These are phyloP conservation scores for Raphanus sativus DNA, from an alignment of 345 rosid genomes.

Conservation along the genomic window DNA sequence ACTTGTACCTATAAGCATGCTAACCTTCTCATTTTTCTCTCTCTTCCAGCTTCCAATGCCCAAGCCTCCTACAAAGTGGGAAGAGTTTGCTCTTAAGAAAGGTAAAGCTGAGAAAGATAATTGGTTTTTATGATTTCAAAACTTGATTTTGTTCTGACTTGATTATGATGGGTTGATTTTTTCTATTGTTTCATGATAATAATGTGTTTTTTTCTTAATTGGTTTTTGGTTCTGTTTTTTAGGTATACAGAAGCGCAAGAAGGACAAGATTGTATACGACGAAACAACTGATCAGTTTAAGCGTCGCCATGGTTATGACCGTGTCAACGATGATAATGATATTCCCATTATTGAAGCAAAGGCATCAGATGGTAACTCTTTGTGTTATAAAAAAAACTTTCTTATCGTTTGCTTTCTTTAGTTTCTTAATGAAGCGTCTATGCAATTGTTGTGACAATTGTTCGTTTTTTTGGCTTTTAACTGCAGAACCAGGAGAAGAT, in stretches of 20 bases:
- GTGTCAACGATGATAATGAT: conserved; percentile 86
- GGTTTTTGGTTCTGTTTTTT: conserved; percentile 29
- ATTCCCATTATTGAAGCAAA: conserved; percentile 90
- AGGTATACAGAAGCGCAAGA: conserved; percentile 87
- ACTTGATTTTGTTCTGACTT: conserved; percentile 6
- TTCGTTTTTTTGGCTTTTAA: background rate
- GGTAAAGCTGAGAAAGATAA: conserved; percentile 39
- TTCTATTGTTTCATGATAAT: background rate
- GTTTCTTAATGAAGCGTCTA: background rate
- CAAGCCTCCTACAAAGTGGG: conserved; percentile 45
- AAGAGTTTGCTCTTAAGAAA: conserved; percentile 44
- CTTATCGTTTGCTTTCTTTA: background rate
- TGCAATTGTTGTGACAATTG: background rate
- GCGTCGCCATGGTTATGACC: conserved; percentile 87
- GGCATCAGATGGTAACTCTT: conserved; percentile 79
- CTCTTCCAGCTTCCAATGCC: conserved; percentile 41
- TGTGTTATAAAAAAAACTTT: too few relatives aligned
- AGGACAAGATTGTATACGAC: conserved; percentile 81
- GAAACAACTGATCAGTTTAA: conserved; percentile 85
- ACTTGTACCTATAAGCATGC: conserved; percentile 4
- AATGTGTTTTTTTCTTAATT: background rate
- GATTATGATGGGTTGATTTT: background rate
- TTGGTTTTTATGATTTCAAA: background rate
- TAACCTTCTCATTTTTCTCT: background rate
- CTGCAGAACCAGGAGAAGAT: conserved; percentile 79